Conservation (phyloP, 495 filamentous ascomycete genomes). For the Halenospora varia region DNA sequence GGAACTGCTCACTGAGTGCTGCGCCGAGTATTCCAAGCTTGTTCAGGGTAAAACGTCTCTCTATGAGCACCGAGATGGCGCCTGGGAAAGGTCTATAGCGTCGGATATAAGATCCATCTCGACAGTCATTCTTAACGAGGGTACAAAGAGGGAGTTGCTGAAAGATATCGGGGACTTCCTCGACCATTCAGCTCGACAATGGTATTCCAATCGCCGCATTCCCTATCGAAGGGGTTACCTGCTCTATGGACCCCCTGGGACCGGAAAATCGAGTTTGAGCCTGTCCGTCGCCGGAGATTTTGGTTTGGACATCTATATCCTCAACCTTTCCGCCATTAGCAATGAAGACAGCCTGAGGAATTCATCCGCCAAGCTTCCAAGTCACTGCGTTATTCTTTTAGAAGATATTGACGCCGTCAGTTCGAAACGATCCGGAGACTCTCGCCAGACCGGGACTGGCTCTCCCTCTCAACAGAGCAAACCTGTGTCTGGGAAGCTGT, state of each 20-base stretch:
- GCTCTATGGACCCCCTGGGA: conserved; percentile 85
- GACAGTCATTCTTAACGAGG: conserved; percentile 8
- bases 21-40: no score
- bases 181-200: conserved; percentile 3
- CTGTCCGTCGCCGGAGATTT: conserved; percentile 63
- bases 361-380: conserved; percentile 63
- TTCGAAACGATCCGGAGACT: no score
- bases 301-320: conserved; percentile 63
- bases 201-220: conserved; percentile 37
- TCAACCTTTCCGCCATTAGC: no score
- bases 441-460: conserved; percentile 8
- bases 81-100: conserved; percentile 1
- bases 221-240: no score
- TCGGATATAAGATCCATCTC: conserved; percentile 9
- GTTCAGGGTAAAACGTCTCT: no score
- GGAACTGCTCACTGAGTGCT: no score
- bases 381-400: conserved; percentile 62
- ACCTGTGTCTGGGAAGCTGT: conserved; percentile 38
- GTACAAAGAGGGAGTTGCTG: conserved; percentile 4
- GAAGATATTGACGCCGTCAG: conserved; percentile 73
- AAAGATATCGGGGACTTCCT: conserved; percentile 8
- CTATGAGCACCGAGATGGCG: no score
- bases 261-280: conserved; percentile 52
- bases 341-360: conserved; percentile 64
- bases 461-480: neutral